These are phyloP conservation scores for Epichloe hybrida DNA, from an alignment of 2,329 filamentous ascomycete species.

Conservation along the genomic window DNA sequence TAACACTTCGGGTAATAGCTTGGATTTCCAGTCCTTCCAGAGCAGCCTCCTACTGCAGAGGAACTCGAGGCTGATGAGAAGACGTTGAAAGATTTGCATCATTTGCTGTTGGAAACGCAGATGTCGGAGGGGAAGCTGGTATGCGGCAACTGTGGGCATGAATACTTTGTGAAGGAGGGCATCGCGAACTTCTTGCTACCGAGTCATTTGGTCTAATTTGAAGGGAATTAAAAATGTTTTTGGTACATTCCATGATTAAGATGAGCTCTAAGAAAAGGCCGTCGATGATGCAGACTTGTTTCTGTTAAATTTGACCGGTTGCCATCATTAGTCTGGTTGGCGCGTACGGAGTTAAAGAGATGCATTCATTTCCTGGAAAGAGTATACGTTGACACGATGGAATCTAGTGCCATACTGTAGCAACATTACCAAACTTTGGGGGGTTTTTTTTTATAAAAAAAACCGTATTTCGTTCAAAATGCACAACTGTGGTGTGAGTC, in stretches of 20 bases:
- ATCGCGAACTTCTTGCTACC: constrained; percentile 94
- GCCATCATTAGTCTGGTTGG: not conserved
- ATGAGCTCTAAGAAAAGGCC: not conserved
- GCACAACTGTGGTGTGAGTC: not conserved
- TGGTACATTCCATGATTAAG: not conserved
- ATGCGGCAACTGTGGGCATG: constrained; percentile 83
- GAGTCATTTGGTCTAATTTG: constrained; percentile 58
- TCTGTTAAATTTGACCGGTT: not conserved
- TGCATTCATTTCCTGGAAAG: not conserved
- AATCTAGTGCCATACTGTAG: not conserved
- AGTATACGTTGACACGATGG: not conserved
- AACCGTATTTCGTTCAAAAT: not conserved
- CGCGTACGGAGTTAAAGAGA: constrained; percentile 1
- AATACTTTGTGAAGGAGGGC: constrained; percentile 89
- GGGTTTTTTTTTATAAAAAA: not conserved
- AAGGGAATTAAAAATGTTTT: not conserved
- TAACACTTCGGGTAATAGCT: constrained; percentile 36
- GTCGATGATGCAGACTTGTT: not conserved
- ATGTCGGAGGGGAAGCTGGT: constrained; percentile 74
- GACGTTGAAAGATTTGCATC: constrained; percentile 64
- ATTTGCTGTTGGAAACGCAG: constrained; percentile 75
- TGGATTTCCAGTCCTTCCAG: constrained; percentile 62
- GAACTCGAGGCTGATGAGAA: constrained; percentile 53
- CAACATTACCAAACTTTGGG: not conserved
- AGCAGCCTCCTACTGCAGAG: constrained; percentile 46